A percentile compares a stretch with the other conserved stretches of the same genome.
Evolutionary conservation across 768 basidiomycete species (phyloP).

Genomic region (Boletus patriciae): DNA sequence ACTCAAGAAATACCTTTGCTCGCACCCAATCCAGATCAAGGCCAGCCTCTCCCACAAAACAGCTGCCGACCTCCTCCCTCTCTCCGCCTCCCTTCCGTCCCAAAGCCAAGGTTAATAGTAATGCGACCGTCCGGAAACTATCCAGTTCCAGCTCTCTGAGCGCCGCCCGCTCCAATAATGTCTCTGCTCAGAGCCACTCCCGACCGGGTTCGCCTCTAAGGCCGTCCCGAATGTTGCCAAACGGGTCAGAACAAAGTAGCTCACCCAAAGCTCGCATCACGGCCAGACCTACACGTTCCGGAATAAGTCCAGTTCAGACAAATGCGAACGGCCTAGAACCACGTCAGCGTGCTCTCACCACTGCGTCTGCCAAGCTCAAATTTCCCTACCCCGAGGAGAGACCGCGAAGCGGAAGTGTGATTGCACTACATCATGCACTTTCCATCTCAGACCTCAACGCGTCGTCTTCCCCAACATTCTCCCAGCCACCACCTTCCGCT

Average conservation of each 20-base stretch:
- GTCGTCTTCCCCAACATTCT: slow-evolving; percentile 12
- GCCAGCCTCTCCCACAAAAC: slow-evolving; percentile 51
- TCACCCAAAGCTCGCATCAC: slow-evolving; percentile 28
- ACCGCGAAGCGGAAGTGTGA: slow-evolving; percentile 33
- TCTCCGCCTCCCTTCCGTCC: slow-evolving; percentile 40
- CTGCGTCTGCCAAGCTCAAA: slow-evolving; percentile 23
- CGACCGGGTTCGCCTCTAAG: slow-evolving; percentile 40
- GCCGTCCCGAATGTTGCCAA: slow-evolving; percentile 36
- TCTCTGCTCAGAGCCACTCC: slow-evolving; percentile 45
- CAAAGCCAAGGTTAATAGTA: slow-evolving; percentile 63
- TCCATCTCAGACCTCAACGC: slow-evolving; percentile 23
- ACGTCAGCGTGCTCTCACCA: slow-evolving; percentile 34
- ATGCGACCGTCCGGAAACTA: slow-evolving; percentile 40
- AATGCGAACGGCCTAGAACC: slow-evolving; percentile 19
- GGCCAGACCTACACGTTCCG: slow-evolving; percentile 31
- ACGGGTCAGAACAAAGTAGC: slow-evolving; percentile 28
- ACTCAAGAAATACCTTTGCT: slow-evolving; percentile 33
- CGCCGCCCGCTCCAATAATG: slow-evolving; percentile 17
- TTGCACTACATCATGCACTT: slow-evolving; percentile 26
- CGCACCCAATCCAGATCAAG: slow-evolving; percentile 39
- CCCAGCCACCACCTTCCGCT: slow-evolving; percentile 17
- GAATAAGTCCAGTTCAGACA: slow-evolving; percentile 7
- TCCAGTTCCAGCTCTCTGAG: slow-evolving; percentile 24
- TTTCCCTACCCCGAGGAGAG: slow-evolving; percentile 34
- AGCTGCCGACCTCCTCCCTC: slow-evolving; percentile 24